Percentiles rank a stretch among this genome's conserved stretches.
Evolutionary conservation across 1,284 basidiomycete species (phyloP).

Genomic region (Tremellales sp.): DNA sequence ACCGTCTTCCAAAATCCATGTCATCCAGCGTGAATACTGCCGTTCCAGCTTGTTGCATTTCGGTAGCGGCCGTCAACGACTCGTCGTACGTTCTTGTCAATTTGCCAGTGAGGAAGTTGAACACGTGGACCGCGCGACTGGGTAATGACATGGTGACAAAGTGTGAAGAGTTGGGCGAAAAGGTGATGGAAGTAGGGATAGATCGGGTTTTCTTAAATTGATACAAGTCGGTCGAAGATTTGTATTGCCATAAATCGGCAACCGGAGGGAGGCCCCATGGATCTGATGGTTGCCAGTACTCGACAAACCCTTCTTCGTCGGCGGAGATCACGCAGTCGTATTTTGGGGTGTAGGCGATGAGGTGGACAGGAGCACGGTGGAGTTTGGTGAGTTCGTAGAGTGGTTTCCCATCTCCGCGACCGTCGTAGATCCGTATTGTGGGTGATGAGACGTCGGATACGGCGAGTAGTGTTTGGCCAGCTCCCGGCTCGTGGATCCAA

Average conservation of each 20-base stretch:
- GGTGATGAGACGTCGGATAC: conserved; percentile 77
- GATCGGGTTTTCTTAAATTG: conserved; percentile 98
- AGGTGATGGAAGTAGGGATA: conserved; percentile 80
- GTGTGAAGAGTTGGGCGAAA: conserved; percentile 80
- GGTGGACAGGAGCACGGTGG: conserved; percentile 81
- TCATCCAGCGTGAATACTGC: conserved; percentile 88
- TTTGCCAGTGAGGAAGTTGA: conserved; percentile 86
- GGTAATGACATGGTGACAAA: conserved; percentile 90
- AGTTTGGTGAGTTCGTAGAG: conserved; percentile 69
- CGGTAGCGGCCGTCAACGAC: conserved; percentile 81
- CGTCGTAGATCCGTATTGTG: conserved; percentile 85
- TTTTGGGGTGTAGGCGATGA: conserved; percentile 88
- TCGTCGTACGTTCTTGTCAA: conserved; percentile 92
- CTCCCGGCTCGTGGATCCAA: conserved; percentile 87
- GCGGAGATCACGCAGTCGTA: conserved; percentile 91
- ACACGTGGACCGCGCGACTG: conserved; percentile 89
- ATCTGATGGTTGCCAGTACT: conserved; percentile 90
- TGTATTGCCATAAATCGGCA: conserved; percentile 80
- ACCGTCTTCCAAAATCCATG: conserved; percentile 97
- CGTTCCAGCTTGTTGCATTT: conserved; percentile 95
- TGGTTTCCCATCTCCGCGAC: conserved; percentile 73
- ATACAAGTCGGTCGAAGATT: conserved; percentile 88
- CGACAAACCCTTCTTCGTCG: conserved; percentile 90
- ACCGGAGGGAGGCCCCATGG: conserved; percentile 79
- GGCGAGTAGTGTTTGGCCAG: conserved; percentile 82